Percentiles rank a stretch among this genome's conserved stretches.
These are phyloP conservation scores for Lactuca saligna DNA, from an alignment of 129 eudicot genomes.

Conservation along the genomic window DNA sequence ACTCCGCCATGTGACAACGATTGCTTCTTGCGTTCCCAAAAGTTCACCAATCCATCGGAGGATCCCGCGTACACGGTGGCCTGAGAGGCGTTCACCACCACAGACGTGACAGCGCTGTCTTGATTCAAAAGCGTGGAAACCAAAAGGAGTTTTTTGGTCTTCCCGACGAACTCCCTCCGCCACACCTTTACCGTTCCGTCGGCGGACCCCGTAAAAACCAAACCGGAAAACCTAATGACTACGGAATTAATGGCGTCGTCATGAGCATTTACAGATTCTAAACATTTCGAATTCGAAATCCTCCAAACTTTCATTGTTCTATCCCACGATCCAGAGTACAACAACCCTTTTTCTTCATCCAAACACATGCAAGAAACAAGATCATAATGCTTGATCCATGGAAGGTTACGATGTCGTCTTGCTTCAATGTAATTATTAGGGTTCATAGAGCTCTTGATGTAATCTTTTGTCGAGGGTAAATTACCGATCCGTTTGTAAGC, in stretches of 20 bases:
- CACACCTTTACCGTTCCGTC: conserved; percentile 76
- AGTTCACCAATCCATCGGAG: conserved; percentile 57
- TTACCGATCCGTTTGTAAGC: conserved; percentile 48
- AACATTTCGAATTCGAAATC: conserved; percentile 53
- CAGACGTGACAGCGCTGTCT: too few species aligned
- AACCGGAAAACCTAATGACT: conserved; percentile 29
- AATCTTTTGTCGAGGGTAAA: conserved; percentile 50
- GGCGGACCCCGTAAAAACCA: conserved; percentile 70
- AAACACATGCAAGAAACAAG: conserved; percentile 52
- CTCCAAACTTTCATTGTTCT: conserved; percentile 67
- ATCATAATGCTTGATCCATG: conserved; percentile 57
- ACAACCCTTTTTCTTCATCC: conserved; percentile 39
- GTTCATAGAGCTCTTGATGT: conserved; percentile 41
- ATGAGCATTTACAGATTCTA: conserved; percentile 39
- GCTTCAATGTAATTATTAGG: conserved; percentile 49
- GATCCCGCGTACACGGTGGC: conserved; percentile 27
- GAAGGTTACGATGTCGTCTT: conserved; percentile 41
- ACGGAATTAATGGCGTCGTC: too few species aligned
- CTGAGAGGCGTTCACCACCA: too few species aligned
- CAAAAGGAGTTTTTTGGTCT: too few species aligned
- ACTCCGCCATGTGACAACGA: conserved; percentile 48
- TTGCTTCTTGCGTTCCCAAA: conserved; percentile 50
- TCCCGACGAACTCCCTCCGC: conserved; percentile 40
- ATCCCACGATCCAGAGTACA: conserved; percentile 80
- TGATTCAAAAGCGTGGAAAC: too few species aligned